Percentiles rank a stretch among this genome's conserved stretches.
These are phyloP conservation scores for Mortierella sp. DNA, from an alignment of 371 early-diverging fungal species.

Conservation along the genomic window DNA sequence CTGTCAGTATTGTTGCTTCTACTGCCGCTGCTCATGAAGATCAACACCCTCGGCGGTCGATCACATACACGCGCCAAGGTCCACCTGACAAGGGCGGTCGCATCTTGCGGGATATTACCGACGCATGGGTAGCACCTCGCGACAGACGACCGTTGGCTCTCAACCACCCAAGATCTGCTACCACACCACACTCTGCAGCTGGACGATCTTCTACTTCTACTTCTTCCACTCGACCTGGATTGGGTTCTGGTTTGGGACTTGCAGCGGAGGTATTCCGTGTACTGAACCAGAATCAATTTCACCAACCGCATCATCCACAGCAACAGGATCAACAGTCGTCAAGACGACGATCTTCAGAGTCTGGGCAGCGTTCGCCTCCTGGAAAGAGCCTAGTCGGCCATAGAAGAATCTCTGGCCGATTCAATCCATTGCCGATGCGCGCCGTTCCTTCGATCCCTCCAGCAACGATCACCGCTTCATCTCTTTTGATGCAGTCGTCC, in stretches of 20 bases:
- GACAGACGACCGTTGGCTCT: not conserved
- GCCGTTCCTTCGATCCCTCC: not conserved
- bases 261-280: not conserved
- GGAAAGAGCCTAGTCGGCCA: not conserved
- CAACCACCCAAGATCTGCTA: not conserved
- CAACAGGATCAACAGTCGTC: not conserved
- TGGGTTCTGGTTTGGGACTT: not conserved
- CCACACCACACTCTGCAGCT: not conserved
- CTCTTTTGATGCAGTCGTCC: not conserved
- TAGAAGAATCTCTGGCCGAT: not conserved
- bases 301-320: not conserved
- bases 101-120: not conserved
- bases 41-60: not conserved
- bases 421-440: slow-evolving; percentile 1
- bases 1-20: not conserved
- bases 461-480: not conserved
- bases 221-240: not conserved
- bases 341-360: not conserved
- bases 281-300: not conserved
- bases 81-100: not conserved
- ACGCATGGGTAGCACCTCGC: not conserved
- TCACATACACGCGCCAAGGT: not conserved
- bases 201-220: not conserved
- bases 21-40: not conserved
- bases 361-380: not conserved